These are phyloP conservation scores for Penicillium egyptiacum DNA, from an alignment of 495 filamentous ascomycete species.

Conservation along the genomic window DNA sequence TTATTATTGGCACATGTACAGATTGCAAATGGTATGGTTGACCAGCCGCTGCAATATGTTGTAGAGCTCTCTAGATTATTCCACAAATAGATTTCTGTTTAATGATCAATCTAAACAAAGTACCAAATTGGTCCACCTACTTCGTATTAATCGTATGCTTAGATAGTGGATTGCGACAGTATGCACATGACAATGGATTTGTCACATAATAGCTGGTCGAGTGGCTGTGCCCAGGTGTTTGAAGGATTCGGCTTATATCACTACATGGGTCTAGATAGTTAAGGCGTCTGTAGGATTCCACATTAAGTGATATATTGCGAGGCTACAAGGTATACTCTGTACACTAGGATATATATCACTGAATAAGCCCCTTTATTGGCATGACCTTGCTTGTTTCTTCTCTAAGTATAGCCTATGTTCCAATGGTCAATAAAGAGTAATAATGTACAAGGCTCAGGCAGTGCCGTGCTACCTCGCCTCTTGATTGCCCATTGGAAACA, in stretches of 20 bases:
- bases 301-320: neutral
- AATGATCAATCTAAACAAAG: neutral
- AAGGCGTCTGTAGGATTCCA: neutral
- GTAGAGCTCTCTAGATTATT: neutral
- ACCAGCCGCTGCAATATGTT: neutral
- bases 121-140: neutral
- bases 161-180: neutral
- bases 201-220: neutral
- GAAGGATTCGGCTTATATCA: neutral
- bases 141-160: neutral
- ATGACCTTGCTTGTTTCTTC: neutral
- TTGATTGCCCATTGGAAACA: neutral
- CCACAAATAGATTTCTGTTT: neutral
- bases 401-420: neutral
- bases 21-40: neutral
- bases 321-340: neutral
- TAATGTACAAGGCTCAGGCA: neutral
- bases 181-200: neutral
- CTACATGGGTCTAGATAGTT: neutral
- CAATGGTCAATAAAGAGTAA: neutral
- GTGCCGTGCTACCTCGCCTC: neutral
- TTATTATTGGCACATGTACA: neutral
- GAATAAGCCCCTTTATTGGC: neutral
- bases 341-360: neutral
- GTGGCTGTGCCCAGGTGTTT: neutral